Conservation (phyloP, 2,329 filamentous ascomycete species). For the Ceratocystis harringtonii region DNA sequence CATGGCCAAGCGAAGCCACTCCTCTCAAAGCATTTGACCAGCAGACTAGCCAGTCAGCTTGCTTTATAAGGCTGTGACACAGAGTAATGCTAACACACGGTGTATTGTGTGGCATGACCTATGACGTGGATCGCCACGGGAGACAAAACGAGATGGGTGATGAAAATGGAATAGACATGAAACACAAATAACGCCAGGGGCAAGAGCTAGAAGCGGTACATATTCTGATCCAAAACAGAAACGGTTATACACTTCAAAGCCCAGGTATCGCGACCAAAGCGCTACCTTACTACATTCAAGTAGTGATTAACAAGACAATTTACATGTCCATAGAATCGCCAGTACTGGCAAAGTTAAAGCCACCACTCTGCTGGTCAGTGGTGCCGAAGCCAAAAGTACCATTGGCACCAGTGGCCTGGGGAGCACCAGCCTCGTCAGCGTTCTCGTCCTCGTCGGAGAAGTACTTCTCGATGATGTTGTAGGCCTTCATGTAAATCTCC, state of each 20-base stretch:
- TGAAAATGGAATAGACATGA: neutral
- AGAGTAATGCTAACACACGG: neutral
- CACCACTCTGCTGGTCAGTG: constrained; percentile 52
- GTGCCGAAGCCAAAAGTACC: constrained; percentile 69
- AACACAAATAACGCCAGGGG: neutral
- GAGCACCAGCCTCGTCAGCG: constrained; percentile 57
- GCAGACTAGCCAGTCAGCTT: neutral
- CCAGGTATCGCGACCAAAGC: neutral
- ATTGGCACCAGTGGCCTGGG: constrained; percentile 52
- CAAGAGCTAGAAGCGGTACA: neutral
- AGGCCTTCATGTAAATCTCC: constrained; percentile 99
- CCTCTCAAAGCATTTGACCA: neutral
- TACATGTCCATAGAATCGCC: constrained; percentile 54
- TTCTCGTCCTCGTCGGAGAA: constrained; percentile 98
- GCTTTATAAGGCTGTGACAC: neutral
- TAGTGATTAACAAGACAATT: constrained; percentile 18
- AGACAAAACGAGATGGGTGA: neutral
- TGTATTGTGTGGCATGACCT: neutral
- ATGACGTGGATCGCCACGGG: neutral
- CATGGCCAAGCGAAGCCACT: neutral
- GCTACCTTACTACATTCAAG: neutral
- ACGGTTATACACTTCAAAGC: neutral
- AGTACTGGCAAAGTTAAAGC: constrained; percentile 84
- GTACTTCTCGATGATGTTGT: constrained; percentile 99
- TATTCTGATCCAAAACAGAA: neutral